Evolutionary conservation across 202 grass and related monocot species (phyloP), one percentile per base, ranked within the genome.

Genomic region (Zizania palustris): DNA sequence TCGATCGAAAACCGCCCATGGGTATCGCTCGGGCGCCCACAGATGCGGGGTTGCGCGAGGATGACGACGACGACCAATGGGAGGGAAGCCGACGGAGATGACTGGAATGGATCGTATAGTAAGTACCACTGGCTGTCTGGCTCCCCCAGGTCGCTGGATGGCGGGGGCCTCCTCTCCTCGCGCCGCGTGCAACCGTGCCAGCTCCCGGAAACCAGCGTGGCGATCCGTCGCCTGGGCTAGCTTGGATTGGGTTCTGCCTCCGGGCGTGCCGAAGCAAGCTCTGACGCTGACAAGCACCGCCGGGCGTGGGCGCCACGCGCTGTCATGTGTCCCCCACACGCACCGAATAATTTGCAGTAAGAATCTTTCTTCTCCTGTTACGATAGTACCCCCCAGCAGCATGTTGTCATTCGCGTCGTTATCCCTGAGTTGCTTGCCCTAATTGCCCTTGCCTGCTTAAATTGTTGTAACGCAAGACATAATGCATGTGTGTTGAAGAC

Each of bases 1-100:
- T n/a, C 40, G 4, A 4, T 9, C 58, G 28, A 72, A 81, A 81
- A 81, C 67, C 78, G 78, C 67, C 65, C 76, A 69, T 69, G 64
- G 76, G 9, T 19, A 62, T 41, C 43, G 28, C 57, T 50, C 56
- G 44, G 67, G 45, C 78, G 78, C 78, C 78, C 78, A 81, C 45
- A 63, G 78, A 60, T 71, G 69, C 11, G 78, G 59, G 49, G 69
- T 0, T 37, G 28, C 36, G 50, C 59, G 58, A 61, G 58, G 50
- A 19, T 2, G 51, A 55, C 4, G 51, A 51, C 49, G 49, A 51
- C 28, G 28, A 28, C 28, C 28, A 28, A 28, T 28, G 28, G 28
- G 28, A 28, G 28, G 28, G 28, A 28, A 28, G 28, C 28, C 28
- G 28, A 28, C 28, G 28, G 28, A 28, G 28, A 28, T 28, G 28